These are phyloP conservation scores for Carex parvula DNA, from an alignment of 176 grass and related monocot genomes.

Conservation along the genomic window DNA sequence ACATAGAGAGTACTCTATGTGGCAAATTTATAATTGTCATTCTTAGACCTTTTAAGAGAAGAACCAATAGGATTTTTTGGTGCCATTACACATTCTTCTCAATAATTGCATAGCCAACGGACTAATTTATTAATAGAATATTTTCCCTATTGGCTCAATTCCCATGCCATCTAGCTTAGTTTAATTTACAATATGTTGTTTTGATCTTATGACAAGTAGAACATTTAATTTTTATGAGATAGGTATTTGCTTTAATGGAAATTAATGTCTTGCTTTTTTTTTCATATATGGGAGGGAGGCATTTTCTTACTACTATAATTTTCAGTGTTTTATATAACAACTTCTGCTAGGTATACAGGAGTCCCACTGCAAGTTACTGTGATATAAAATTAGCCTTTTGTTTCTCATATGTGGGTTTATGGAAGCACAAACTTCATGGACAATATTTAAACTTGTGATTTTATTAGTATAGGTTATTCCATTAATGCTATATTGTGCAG, in stretches of 20 bases:
- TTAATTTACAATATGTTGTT: background rate
- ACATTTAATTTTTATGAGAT: background rate
- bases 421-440: background rate
- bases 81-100: background rate
- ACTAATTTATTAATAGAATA: constrained; percentile 5
- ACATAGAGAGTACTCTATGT: background rate
- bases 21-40: background rate
- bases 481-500: background rate
- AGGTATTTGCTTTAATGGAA: background rate
- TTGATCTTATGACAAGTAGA: background rate
- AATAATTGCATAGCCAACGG: background rate
- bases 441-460: background rate
- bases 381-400: background rate
- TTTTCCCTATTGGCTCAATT: background rate
- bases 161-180: background rate
- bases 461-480: background rate
- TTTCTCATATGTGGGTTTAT: background rate
- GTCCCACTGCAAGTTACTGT: background rate
- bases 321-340: background rate
- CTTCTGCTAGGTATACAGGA: background rate
- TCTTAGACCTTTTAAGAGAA: background rate
- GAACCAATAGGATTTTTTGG: background rate
- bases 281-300: background rate
- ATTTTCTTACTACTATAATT: background rate
- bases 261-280: background rate